Evolutionary conservation across 768 basidiomycete genomes (phyloP).

Genomic region (Suillus subaureus): DNA sequence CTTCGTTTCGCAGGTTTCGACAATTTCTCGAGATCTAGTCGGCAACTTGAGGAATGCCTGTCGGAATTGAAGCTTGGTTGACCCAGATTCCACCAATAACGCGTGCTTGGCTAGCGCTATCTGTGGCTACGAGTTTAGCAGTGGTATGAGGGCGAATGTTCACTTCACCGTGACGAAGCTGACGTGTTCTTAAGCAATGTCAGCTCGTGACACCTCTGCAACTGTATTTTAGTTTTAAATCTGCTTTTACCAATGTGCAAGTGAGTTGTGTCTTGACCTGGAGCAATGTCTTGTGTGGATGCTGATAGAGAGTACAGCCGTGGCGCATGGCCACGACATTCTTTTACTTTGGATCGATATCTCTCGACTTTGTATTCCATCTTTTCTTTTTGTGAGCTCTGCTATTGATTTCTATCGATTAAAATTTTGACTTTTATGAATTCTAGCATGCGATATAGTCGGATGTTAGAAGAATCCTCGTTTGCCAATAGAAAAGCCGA

Average conservation of each 20-base stretch:
- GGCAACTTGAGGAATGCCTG: slow-evolving; percentile 54
- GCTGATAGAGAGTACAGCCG: slow-evolving; percentile 47
- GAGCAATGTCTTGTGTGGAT: slow-evolving; percentile 5
- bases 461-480: slow-evolving; percentile 96
- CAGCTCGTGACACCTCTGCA: slow-evolving; percentile 89
- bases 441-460: slow-evolving; percentile 92
- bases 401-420: neutral
- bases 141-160: slow-evolving; percentile 62
- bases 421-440: neutral
- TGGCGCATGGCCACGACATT: slow-evolving; percentile 92
- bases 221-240: slow-evolving; percentile 89
- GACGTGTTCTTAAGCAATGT: slow-evolving; percentile 67
- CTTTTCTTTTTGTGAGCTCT: slow-evolving; percentile 94
- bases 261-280: slow-evolving; percentile 39
- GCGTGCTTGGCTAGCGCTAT: slow-evolving; percentile 79
- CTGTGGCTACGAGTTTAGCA: slow-evolving; percentile 79
- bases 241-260: slow-evolving; percentile 81
- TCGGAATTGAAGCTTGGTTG: slow-evolving; percentile 89
- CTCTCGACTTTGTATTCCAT: slow-evolving; percentile 94
- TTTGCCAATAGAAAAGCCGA: slow-evolving; percentile 91
- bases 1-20: neutral
- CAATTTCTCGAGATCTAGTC: neutral
- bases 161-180: slow-evolving; percentile 8
- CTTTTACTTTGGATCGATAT: slow-evolving; percentile 94
- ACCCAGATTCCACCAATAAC: slow-evolving; percentile 92